Percentiles rank a stretch among this genome's conserved stretches.
phyloP scores from a whole-genome alignment of 805 yeast genomes.

The Kodamaea kakaduensis region DNA sequence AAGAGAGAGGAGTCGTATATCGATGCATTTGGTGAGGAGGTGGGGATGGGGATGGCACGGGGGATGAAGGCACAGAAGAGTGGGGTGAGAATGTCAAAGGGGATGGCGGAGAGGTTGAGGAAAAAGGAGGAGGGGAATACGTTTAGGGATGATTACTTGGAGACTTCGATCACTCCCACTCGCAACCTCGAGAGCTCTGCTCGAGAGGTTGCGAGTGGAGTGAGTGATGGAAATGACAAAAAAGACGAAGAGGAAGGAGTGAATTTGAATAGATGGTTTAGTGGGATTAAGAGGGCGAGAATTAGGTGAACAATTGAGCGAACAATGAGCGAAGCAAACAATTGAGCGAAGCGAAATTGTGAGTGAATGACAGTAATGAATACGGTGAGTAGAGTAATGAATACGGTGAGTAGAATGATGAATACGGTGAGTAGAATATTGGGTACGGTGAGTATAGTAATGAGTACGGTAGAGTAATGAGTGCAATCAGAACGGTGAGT shows the following conservation, averaged over 20 bases:
- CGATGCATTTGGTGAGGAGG: slow-evolving; percentile 73
- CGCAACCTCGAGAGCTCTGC: no score
- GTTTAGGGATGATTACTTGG: slow-evolving; percentile 8
- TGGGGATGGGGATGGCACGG: slow-evolving; percentile 80
- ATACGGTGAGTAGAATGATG: no score
- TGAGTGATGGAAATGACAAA: background rate
- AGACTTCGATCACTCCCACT: background rate
- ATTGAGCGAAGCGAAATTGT: no score
- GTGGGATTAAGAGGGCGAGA: slow-evolving; percentile 17
- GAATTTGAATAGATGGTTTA: slow-evolving; percentile 18
- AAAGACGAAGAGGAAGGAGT: background rate
- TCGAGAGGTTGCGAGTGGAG: no score
- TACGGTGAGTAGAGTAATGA: no score
- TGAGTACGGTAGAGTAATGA: no score
- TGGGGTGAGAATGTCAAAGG: slow-evolving; percentile 57
- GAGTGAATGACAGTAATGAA: slow-evolving; percentile 3
- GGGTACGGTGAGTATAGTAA: no score
- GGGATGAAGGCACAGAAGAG: slow-evolving; percentile 43
- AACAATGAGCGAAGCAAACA: no score
- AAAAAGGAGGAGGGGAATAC: slow-evolving; percentile 12
- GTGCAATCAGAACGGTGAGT: no score
- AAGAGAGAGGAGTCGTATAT: slow-evolving; percentile 57
- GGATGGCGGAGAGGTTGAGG: slow-evolving; percentile 49
- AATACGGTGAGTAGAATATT: no score
- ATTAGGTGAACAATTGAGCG: no score